phyloP scores from a whole-genome alignment of 345 rosid species.

The Microthlaspi erraticum region DNA sequence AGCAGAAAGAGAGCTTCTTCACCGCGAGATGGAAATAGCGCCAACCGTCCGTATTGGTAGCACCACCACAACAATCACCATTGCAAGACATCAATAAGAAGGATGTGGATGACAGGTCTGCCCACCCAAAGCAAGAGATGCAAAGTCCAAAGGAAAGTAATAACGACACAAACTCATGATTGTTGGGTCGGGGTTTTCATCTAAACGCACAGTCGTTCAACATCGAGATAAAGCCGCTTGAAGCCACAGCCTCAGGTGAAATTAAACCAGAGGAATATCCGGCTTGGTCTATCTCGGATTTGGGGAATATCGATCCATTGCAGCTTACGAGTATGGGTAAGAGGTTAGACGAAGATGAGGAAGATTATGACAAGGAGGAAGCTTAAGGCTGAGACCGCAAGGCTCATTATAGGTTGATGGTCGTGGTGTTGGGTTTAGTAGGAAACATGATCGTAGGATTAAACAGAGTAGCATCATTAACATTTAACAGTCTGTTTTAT shows the following conservation, averaged over 20 bases:
- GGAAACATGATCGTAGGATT: conserved; percentile 26
- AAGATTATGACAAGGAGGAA: conserved; percentile 91
- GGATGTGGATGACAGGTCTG: conserved; percentile 23
- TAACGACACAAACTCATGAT: conserved; percentile 44
- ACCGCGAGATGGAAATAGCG: conserved; percentile 67
- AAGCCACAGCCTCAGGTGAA: conserved; percentile 39
- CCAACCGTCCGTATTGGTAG: conserved; percentile 43
- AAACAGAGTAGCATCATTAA: conserved; percentile 33
- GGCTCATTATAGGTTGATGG: too few relatives aligned
- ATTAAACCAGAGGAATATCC: conserved; percentile 59
- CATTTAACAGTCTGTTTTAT: conserved; percentile 25
- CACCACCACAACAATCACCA: too few relatives aligned
- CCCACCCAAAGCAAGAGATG: conserved; percentile 47
- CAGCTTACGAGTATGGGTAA: conserved; percentile 70
- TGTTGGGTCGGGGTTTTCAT: conserved; percentile 40
- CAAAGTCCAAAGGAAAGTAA: conserved; percentile 48
- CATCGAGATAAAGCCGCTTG: conserved; percentile 52
- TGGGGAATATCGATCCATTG: conserved; percentile 84
- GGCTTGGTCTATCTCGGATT: conserved; percentile 85
- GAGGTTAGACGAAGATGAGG: conserved; percentile 85
- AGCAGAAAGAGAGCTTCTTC: conserved; percentile 64
- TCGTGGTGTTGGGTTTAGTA: too few relatives aligned
- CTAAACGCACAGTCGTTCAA: conserved; percentile 61
- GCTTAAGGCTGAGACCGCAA: conserved; percentile 48
- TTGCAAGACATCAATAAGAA: conserved; percentile 29